A percentile compares a stretch with the other conserved stretches of the same genome.
Evolutionary conservation across 768 basidiomycete genomes (phyloP).

Genomic region (Rhizopogon vesiculosus): DNA sequence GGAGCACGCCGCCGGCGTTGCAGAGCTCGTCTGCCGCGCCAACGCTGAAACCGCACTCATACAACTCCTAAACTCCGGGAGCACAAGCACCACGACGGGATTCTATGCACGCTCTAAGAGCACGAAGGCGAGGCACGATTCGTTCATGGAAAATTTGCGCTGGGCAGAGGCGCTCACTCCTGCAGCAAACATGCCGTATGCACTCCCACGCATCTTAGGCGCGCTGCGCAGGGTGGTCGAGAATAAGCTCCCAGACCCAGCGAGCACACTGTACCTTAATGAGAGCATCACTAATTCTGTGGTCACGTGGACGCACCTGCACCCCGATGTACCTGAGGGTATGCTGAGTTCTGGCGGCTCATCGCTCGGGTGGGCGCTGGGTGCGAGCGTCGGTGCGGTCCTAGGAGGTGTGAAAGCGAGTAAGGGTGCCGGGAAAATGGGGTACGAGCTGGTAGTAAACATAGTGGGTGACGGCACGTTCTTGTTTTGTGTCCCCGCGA

Average conservation of each 20-base stretch:
- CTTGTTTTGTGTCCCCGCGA: slow-evolving; percentile 60
- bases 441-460: slow-evolving; percentile 49
- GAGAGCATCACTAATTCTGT: slow-evolving; percentile 60
- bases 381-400: slow-evolving; percentile 56
- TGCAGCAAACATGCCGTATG: slow-evolving; percentile 15
- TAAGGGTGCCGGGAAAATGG: slow-evolving; percentile 16
- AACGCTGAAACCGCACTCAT: slow-evolving; percentile 48
- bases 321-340: slow-evolving; percentile 44
- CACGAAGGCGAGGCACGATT: slow-evolving; percentile 17
- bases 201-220: slow-evolving; percentile 45
- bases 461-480: slow-evolving; percentile 71
- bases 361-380: slow-evolving; percentile 65
- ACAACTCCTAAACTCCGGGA: slow-evolving; percentile 36
- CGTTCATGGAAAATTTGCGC: slow-evolving; percentile 23
- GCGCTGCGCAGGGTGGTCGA: slow-evolving; percentile 39
- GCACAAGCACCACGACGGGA: slow-evolving; percentile 4
- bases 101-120: slow-evolving; percentile 14
- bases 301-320: slow-evolving; percentile 53
- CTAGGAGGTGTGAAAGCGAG: slow-evolving; percentile 35
- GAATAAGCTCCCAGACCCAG: not conserved
- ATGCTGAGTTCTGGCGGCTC: slow-evolving; percentile 58
- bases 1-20: slow-evolving; percentile 41
- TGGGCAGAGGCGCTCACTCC: slow-evolving; percentile 28
- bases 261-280: slow-evolving; percentile 45
- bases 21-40: slow-evolving; percentile 54